These are phyloP conservation scores for Pythium dissotocum DNA, from an alignment of 352 stramenopile genomes.

Conservation along the genomic window DNA sequence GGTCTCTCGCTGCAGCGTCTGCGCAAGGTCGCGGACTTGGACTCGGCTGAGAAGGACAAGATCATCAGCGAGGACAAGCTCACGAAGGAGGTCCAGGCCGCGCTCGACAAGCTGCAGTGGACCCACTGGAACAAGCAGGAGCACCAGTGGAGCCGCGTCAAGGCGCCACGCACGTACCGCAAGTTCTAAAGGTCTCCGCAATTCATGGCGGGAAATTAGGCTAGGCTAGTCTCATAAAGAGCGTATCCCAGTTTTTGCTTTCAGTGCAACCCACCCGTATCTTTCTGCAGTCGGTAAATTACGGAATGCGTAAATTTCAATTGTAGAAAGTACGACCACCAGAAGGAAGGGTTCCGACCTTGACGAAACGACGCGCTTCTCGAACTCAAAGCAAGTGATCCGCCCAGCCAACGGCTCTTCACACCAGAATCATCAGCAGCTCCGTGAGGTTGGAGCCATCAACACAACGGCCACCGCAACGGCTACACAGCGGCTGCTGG, in stretches of 20 bases:
- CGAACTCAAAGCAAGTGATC: neutral
- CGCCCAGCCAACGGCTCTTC: neutral
- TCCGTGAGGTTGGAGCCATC: neutral
- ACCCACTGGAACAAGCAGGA: slow-evolving; percentile 56
- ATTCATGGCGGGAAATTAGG: neutral
- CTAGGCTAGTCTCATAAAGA: neutral
- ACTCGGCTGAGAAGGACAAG: slow-evolving; percentile 64
- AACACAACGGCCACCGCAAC: neutral
- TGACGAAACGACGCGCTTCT: slow-evolving; percentile 1
- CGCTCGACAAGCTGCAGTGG: slow-evolving; percentile 52
- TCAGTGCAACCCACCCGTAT: neutral
- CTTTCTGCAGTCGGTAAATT: neutral
- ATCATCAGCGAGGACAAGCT: slow-evolving; percentile 63
- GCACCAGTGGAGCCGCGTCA: slow-evolving; percentile 61
- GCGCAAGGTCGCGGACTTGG: slow-evolving; percentile 64
- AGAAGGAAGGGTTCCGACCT: neutral
- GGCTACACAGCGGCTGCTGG: neutral
- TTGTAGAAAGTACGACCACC: neutral
- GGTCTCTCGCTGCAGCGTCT: slow-evolving; percentile 70
- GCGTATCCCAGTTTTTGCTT: neutral
- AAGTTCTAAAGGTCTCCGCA: slow-evolving; percentile 43
- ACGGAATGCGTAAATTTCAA: neutral
- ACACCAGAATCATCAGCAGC: neutral
- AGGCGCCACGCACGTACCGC: slow-evolving; percentile 49
- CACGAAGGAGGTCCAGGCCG: slow-evolving; percentile 40